Conservation (phyloP, 495 filamentous ascomycete genomes). For the Peziza echinospora region DNA sequence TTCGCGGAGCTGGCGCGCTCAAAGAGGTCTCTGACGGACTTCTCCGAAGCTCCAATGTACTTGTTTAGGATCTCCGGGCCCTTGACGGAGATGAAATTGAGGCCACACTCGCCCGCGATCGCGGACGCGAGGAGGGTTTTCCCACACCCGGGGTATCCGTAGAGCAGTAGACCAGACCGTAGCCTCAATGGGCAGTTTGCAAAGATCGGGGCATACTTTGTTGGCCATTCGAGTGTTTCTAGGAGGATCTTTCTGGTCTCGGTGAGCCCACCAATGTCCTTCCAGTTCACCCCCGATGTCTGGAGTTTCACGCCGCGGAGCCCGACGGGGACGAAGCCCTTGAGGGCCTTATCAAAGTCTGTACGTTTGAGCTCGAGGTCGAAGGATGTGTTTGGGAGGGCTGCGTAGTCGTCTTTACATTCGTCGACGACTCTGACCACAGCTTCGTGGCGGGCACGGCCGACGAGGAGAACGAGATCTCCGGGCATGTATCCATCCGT, state of each 20-base stretch:
- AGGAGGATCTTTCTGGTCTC: slow-evolving; percentile 68
- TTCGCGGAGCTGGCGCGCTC: slow-evolving; percentile 73
- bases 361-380: slow-evolving; percentile 37
- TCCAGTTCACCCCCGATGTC: slow-evolving; percentile 66
- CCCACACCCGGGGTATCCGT: slow-evolving; percentile 88
- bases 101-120: slow-evolving; percentile 82
- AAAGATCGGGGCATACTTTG: slow-evolving; percentile 94
- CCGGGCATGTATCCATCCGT: slow-evolving; percentile 97
- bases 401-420: slow-evolving; percentile 3
- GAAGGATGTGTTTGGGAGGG: slow-evolving; percentile 3
- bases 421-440: slow-evolving; percentile 49
- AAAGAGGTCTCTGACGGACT: slow-evolving; percentile 83
- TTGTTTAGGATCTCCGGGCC: slow-evolving; percentile 97
- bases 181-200: slow-evolving; percentile 81
- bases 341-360: slow-evolving; percentile 66
- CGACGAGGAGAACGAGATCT: slow-evolving; percentile 65
- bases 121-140: slow-evolving; percentile 87
- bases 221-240: slow-evolving; percentile 91
- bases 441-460: slow-evolving; percentile 74
- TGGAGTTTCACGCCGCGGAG: slow-evolving; percentile 86
- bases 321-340: slow-evolving; percentile 84
- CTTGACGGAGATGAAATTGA: slow-evolving; percentile 97
- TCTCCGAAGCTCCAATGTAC: slow-evolving; percentile 91
- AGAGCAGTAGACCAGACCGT: slow-evolving; percentile 75
- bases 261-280: slow-evolving; percentile 70